Base-by-base conservation (phyloP, 148 eudicot species). In the Camellia sinensis region DNA sequence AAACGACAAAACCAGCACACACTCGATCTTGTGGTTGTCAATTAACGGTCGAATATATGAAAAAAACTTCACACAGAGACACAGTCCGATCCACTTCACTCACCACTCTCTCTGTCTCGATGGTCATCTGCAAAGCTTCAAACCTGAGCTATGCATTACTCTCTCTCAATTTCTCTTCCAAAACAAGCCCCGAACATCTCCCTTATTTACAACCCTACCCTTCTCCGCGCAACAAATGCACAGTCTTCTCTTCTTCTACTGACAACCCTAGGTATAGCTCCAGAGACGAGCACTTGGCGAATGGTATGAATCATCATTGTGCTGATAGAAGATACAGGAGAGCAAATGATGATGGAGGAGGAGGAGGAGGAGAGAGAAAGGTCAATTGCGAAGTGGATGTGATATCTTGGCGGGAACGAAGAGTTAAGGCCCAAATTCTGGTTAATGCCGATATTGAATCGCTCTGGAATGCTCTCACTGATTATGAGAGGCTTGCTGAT, bases 401-500 rank as follows among this genome's bases (percentile, higher is more conserved):
- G 76, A 83, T 96, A 46, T 96, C 99, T 6, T 96, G 99, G 99
- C 70, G 99, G 71, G 99, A 96, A 63, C 90, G 99, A 0, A 75
- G 94, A 69, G 84, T 96, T 64, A 90, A 87, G 75, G 95, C 89
- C 3, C 92, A 96, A 70, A 85, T 92, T 29, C 37, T 53, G 8
- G 98, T 96, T 7, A 87, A 90, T 87, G 86, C 99, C 5, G 92
- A 92, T 83, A 86, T 93, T 44, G 87, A 89, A 5, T 92, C 94
- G 3, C 92, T 93, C 60, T 96, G 99, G 98, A 82, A 84, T 85
- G 91, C 97, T 79, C 92, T 96, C 11, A 96, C 99, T 64, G 99
- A 96, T 84, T 96, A 96, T 63, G 98, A 96, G 82, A 88, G 93
- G 83, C 98, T 96, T 44, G 97, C 99, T 78, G 95, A 96, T 88